Conservation (phyloP, 192 early-diverging fungal species). For the Entomortierella chlamydospora region DNA sequence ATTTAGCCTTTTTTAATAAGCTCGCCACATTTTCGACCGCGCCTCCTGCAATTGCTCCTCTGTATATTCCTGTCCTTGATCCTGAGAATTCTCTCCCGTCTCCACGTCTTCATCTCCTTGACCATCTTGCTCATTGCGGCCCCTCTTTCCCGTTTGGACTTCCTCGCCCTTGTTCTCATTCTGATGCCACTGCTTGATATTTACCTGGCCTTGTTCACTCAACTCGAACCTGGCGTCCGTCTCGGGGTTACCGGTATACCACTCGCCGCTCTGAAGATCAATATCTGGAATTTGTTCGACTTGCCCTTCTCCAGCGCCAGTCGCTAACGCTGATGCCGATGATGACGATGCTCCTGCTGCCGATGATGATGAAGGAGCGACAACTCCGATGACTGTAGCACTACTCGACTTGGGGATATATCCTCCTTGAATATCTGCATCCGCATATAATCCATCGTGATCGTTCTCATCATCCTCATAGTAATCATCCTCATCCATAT, state of each 20-base stretch:
- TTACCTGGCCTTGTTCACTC: constrained; percentile 56
- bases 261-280: constrained; percentile 46
- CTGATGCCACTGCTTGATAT: constrained; percentile 25
- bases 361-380: neutral
- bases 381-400: constrained; percentile 23
- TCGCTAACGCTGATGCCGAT: neutral
- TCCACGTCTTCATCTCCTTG: neutral
- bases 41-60: constrained; percentile 45
- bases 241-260: constrained; percentile 46
- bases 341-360: constrained; percentile 9
- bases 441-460: constrained; percentile 41
- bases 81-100: neutral
- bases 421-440: constrained; percentile 50
- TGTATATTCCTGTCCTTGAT: constrained; percentile 21
- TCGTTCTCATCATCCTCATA: constrained; percentile 39
- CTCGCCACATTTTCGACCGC: constrained; percentile 48
- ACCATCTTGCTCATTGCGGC: constrained; percentile 4
- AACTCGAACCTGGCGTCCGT: constrained; percentile 44
- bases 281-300: constrained; percentile 28
- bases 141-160: neutral
- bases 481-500: constrained; percentile 46
- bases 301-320: neutral
- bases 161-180: constrained; percentile 9
- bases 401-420: constrained; percentile 44
- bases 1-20: constrained; percentile 14